These are phyloP conservation scores for Solanum chiquidenum DNA, from an alignment of 257 asterid genomes.

Conservation along the genomic window DNA sequence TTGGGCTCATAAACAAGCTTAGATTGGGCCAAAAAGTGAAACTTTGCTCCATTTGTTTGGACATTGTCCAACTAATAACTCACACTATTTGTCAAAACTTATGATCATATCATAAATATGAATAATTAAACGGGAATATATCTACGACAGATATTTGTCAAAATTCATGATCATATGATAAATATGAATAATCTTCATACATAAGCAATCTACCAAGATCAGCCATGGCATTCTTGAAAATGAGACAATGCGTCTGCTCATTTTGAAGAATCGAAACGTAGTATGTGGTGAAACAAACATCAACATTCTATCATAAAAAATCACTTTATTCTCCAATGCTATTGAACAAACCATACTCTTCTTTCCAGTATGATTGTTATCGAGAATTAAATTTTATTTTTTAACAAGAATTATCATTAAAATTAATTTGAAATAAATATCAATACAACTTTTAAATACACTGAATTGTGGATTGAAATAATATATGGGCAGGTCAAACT, in stretches of 20 bases:
- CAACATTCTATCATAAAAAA: conserved; percentile 12
- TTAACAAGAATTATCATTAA: not conserved
- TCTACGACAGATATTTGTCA: too few species aligned
- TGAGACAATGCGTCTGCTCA: conserved; percentile 63
- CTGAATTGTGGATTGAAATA: not conserved
- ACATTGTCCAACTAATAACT: not conserved
- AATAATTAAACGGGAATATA: not conserved
- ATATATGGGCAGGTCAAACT: too few species aligned
- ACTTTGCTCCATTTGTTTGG: not conserved
- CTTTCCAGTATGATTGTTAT: too few species aligned
- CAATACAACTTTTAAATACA: not conserved
- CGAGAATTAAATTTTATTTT: too few species aligned
- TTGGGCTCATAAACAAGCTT: not conserved
- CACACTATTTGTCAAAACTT: not conserved
- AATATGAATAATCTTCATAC: conserved; percentile 47
- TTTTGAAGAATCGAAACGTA: conserved; percentile 92
- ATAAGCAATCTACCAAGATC: conserved; percentile 92
- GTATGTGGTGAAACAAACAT: conserved; percentile 90
- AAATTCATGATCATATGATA: not conserved
- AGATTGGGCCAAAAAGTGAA: not conserved
- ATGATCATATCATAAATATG: too few species aligned
- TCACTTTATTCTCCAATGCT: not conserved
- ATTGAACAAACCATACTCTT: not conserved
- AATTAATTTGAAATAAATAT: too few species aligned
- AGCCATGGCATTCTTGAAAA: conserved; percentile 85